phyloP scores from a whole-genome alignment of 2,329 filamentous ascomycete species.

The Penicillium aurantiogriseum region DNA sequence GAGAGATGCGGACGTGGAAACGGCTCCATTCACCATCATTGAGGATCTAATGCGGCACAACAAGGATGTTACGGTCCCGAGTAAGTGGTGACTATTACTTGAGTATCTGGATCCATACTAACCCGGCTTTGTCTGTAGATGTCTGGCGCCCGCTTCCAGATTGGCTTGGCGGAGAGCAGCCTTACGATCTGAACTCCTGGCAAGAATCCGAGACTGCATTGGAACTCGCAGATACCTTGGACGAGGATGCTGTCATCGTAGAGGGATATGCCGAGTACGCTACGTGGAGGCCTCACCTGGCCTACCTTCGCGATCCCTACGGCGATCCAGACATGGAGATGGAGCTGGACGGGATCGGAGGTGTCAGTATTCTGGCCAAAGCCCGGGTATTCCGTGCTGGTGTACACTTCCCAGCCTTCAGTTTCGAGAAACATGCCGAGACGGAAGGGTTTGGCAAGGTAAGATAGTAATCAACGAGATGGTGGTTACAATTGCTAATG shows the following conservation, averaged over 20 bases:
- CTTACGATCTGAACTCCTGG: slow-evolving; percentile 98
- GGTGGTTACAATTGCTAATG: slow-evolving; percentile 15
- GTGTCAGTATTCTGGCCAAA: slow-evolving; percentile 95
- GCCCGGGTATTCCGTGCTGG: slow-evolving; percentile 92
- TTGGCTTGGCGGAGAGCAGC: slow-evolving; percentile 97
- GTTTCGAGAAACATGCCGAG: slow-evolving; percentile 97
- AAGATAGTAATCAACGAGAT: slow-evolving; percentile 24
- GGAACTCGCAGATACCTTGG: slow-evolving; percentile 86
- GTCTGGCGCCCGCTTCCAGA: slow-evolving; percentile 98
- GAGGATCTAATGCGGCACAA: slow-evolving; percentile 99
- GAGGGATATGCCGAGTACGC: slow-evolving; percentile 99
- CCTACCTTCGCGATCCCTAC: slow-evolving; percentile 93
- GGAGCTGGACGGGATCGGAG: slow-evolving; percentile 97
- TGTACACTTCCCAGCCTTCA: slow-evolving; percentile 97
- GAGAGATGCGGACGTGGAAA: slow-evolving; percentile 98
- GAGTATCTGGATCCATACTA: slow-evolving; percentile 1
- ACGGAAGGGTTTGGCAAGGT: slow-evolving; percentile 99
- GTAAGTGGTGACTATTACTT: slow-evolving; percentile 58
- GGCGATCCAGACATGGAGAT: slow-evolving; percentile 99
- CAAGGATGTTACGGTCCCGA: slow-evolving; percentile 97
- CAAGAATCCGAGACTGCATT: slow-evolving; percentile 97
- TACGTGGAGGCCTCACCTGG: slow-evolving; percentile 94
- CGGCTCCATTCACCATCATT: slow-evolving; percentile 91
- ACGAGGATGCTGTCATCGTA: slow-evolving; percentile 97
- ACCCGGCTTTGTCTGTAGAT: slow-evolving; percentile 54